Evolutionary conservation across 345 rosid species (phyloP).

Genomic region (Salix dunnii): DNA sequence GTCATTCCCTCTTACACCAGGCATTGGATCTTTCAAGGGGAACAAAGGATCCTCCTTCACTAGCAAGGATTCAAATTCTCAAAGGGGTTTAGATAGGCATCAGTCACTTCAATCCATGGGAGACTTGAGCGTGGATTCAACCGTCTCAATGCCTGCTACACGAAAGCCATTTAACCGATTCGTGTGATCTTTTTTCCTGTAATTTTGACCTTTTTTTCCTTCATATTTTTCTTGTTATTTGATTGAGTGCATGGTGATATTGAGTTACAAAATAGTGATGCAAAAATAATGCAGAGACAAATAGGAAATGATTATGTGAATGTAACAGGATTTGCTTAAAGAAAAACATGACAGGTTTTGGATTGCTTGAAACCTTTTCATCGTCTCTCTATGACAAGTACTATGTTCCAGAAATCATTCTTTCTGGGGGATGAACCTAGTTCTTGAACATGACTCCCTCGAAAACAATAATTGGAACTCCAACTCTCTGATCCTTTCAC

Average conservation of each 20-base stretch:
- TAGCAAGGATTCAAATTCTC: conserved; percentile 50
- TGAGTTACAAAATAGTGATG: conserved; percentile 33
- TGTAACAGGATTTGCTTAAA: too few species aligned
- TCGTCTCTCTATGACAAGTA: too few species aligned
- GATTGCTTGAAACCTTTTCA: too few species aligned
- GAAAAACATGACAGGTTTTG: too few species aligned
- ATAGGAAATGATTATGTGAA: too few species aligned
- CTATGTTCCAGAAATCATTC: too few species aligned
- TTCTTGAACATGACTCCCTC: too few species aligned
- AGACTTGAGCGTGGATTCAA: conserved; percentile 68
- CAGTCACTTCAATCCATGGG: conserved; percentile 43
- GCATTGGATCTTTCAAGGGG: conserved; percentile 75
- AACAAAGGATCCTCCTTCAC: conserved; percentile 68
- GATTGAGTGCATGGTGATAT: conserved; percentile 47
- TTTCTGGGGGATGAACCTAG: too few species aligned
- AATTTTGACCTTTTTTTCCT: conserved; percentile 11
- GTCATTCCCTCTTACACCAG: conserved; percentile 67
- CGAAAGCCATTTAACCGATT: conserved; percentile 90
- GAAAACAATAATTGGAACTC: too few species aligned
- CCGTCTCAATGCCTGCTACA: conserved; percentile 76
- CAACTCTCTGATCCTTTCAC: too few species aligned
- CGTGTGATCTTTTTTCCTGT: conserved; percentile 51
- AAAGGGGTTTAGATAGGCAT: conserved; percentile 16
- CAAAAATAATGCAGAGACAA: too few species aligned
- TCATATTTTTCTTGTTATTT: conserved; percentile 31